Evolutionary conservation across 768 basidiomycete genomes (phyloP).

Genomic region (Mycena filopes): DNA sequence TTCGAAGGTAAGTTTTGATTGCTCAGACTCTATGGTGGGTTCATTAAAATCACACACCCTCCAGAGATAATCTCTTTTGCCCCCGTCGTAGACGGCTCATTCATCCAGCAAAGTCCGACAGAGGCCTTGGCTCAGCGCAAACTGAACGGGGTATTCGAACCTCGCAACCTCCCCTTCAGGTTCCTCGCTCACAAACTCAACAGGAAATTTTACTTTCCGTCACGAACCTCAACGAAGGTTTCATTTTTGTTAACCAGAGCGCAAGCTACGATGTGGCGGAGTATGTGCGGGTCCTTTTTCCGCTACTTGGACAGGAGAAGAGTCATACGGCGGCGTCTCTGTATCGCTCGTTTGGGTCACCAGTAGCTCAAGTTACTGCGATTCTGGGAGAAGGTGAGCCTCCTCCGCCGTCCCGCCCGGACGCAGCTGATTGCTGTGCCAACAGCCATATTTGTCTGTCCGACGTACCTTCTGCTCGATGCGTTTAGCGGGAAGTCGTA

Average conservation of each 20-base stretch:
- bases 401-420: too few relatives aligned
- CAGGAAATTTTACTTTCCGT: slow-evolving; percentile 36
- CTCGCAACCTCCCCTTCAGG: not conserved
- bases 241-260: slow-evolving; percentile 32
- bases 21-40: slow-evolving; percentile 39
- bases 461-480: not conserved
- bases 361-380: not conserved
- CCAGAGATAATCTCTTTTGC: slow-evolving; percentile 40
- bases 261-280: not conserved
- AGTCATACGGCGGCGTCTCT: slow-evolving; percentile 20
- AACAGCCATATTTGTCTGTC: not conserved
- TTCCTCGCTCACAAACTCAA: not conserved
- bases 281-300: slow-evolving; percentile 38
- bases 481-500: slow-evolving; percentile 2
- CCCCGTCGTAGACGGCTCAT: slow-evolving; percentile 48
- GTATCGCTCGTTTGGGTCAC: slow-evolving; percentile 33
- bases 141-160: not conserved
- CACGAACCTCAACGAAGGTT: slow-evolving; percentile 41
- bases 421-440: too few relatives aligned
- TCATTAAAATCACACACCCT: slow-evolving; percentile 34
- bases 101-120: slow-evolving; percentile 45
- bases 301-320: slow-evolving; percentile 32
- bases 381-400: slow-evolving; percentile 4
- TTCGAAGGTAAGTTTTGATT: slow-evolving; percentile 30
- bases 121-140: slow-evolving; percentile 34